A percentile compares a stretch with the other conserved stretches of the same genome.
Evolutionary conservation across 2,329 filamentous ascomycete species (phyloP).

Genomic region (Domatiomyces globalis): DNA sequence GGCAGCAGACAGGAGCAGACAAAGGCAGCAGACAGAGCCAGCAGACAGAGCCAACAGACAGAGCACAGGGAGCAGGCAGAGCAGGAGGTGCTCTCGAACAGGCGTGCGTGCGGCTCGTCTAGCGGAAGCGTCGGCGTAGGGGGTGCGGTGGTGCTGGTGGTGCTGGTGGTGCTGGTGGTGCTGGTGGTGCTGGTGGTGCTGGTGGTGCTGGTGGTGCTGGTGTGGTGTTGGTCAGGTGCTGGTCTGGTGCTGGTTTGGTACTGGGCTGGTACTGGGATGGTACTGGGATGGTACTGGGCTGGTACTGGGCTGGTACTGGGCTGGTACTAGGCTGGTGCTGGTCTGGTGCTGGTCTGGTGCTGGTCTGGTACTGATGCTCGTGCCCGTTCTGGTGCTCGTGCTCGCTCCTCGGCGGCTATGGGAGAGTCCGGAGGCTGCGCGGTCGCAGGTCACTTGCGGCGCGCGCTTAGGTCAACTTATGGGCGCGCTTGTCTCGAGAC

Average conservation of each 20-base stretch:
- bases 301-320: too few species aligned
- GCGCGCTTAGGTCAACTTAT: neutral
- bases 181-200: neutral
- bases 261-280: too few species aligned
- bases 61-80: too few species aligned
- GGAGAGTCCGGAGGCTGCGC: neutral
- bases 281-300: neutral
- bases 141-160: neutral
- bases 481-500: too few species aligned
- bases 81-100: neutral
- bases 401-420: neutral
- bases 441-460: neutral
- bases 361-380: neutral
- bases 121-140: too few species aligned
- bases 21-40: too few species aligned
- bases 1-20: too few species aligned
- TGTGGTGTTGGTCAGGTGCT: neutral
- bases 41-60: too few species aligned
- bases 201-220: neutral
- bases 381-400: neutral
- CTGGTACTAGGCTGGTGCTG: neutral
- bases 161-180: neutral
- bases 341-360: neutral
- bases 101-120: too few species aligned
- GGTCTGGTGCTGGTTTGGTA: neutral